Percentiles rank a stretch among this genome's conserved stretches.
These are phyloP conservation scores for Cymbopogon citratus DNA, from an alignment of 176 grass and related monocot species.

Conservation along the genomic window DNA sequence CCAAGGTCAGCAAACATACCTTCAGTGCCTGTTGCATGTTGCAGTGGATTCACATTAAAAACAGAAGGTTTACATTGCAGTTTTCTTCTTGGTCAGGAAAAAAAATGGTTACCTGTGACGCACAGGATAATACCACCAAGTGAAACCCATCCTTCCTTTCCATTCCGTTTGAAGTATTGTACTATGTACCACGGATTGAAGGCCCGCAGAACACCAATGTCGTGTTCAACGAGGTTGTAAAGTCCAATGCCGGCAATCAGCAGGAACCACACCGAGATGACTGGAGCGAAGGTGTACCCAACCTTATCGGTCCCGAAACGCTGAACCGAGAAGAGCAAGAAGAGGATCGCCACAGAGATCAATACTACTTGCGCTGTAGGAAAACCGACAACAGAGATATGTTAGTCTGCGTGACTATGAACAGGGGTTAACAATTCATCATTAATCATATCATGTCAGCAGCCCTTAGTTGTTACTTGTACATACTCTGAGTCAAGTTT, in stretches of 20 bases:
- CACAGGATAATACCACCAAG: slow-evolving; percentile 75
- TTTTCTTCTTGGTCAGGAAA: not conserved
- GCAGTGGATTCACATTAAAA: not conserved
- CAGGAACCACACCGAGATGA: slow-evolving; percentile 68
- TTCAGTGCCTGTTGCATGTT: slow-evolving; percentile 59
- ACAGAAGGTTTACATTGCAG: not conserved
- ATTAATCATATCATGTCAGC: not conserved
- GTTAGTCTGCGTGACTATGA: not conserved
- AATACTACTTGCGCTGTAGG: slow-evolving; percentile 47
- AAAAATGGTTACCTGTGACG: slow-evolving; percentile 45
- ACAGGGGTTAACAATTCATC: not conserved
- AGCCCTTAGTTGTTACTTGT: not conserved
- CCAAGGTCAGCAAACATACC: slow-evolving; percentile 82
- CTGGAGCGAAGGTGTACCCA: slow-evolving; percentile 74
- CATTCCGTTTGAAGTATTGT: slow-evolving; percentile 57
- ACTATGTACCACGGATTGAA: slow-evolving; percentile 73
- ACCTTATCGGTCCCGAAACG: slow-evolving; percentile 82
- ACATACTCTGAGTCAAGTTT: slow-evolving; percentile 46
- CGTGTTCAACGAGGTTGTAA: slow-evolving; percentile 53
- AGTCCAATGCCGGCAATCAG: slow-evolving; percentile 53
- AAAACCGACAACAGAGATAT: not conserved
- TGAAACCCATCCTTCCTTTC: slow-evolving; percentile 60
- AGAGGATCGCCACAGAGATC: slow-evolving; percentile 63
- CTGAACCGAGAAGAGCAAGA: slow-evolving; percentile 68
- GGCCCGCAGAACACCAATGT: slow-evolving; percentile 48